These are phyloP conservation scores for Daldinia sp. DNA, from an alignment of 2,329 filamentous ascomycete genomes.

Conservation along the genomic window DNA sequence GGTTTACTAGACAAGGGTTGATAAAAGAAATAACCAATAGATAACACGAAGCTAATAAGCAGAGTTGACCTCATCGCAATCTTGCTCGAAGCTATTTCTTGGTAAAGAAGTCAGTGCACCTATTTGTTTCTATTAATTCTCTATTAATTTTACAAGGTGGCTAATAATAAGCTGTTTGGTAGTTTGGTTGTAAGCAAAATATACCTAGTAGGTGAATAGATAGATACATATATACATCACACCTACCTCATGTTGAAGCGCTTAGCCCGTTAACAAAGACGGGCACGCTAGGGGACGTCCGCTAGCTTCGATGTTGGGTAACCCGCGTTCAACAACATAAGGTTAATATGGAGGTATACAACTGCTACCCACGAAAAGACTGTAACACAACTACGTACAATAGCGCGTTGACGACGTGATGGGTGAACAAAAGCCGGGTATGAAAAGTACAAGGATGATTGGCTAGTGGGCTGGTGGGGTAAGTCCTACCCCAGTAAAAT, in stretches of 20 bases:
- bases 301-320: constrained; percentile 7
- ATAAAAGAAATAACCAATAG: constrained; percentile 20
- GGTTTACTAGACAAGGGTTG: constrained; percentile 14
- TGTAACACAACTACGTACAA: neutral
- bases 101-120: neutral
- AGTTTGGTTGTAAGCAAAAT: too few species aligned
- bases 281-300: constrained; percentile 22
- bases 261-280: constrained; percentile 6
- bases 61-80: constrained; percentile 22
- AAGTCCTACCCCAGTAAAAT: constrained; percentile 13
- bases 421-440: neutral
- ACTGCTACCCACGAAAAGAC: neutral
- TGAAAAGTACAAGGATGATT: neutral
- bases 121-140: neutral
- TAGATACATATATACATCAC: too few species aligned
- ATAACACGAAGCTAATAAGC: constrained; percentile 6
- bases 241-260: neutral
- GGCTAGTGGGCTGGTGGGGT: constrained; percentile 14
- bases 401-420: constrained; percentile 27
- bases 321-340: constrained; percentile 7
- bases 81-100: constrained; percentile 4
- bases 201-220: too few species aligned
- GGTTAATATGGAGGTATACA: constrained; percentile 11
- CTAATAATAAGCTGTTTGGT: too few species aligned
- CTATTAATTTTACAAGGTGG: neutral